Percentiles rank a stretch among this genome's conserved stretches.
phyloP scores from a whole-genome alignment of 345 rosid species.

The Moringa oleifera region DNA sequence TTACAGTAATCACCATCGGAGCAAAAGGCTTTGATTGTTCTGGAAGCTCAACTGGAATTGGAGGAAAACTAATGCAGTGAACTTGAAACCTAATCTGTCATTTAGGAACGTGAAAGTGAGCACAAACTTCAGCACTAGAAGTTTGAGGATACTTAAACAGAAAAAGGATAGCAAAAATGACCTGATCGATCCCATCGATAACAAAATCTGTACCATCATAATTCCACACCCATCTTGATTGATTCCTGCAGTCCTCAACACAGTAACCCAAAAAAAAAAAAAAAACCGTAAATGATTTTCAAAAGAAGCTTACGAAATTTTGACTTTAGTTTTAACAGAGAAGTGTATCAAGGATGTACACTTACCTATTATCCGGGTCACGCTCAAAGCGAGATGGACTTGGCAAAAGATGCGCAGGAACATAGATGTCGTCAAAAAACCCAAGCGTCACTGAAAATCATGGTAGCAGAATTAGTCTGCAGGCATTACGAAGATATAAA shows the following conservation, averaged over 20 bases:
- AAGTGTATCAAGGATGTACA: constrained; percentile 2
- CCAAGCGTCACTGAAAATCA: constrained; percentile 75
- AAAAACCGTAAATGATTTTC: neutral
- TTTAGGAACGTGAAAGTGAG: constrained; percentile 17
- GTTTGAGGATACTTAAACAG: neutral
- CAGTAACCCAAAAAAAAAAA: neutral
- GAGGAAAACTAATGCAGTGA: constrained; percentile 43
- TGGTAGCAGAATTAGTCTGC: constrained; percentile 11
- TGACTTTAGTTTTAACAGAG: neutral
- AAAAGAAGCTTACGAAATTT: neutral
- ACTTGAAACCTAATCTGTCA: constrained; percentile 76
- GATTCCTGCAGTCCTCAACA: constrained; percentile 38
- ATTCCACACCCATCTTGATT: constrained; percentile 72
- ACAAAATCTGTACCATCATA: constrained; percentile 28
- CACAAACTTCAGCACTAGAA: neutral
- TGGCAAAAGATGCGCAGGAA: constrained; percentile 59
- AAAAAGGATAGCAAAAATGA: constrained; percentile 15
- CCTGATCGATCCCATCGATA: constrained; percentile 65
- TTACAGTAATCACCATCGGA: constrained; percentile 79
- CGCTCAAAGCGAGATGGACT: constrained; percentile 38
- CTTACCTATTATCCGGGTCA: constrained; percentile 52
- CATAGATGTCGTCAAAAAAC: constrained; percentile 77
- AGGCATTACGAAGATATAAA: neutral
- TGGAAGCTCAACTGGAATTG: constrained; percentile 58
- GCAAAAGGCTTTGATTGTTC: constrained; percentile 74